These are phyloP conservation scores for Akanthomyces dipterigenus DNA, from an alignment of 2,329 filamentous ascomycete species.

Conservation along the genomic window DNA sequence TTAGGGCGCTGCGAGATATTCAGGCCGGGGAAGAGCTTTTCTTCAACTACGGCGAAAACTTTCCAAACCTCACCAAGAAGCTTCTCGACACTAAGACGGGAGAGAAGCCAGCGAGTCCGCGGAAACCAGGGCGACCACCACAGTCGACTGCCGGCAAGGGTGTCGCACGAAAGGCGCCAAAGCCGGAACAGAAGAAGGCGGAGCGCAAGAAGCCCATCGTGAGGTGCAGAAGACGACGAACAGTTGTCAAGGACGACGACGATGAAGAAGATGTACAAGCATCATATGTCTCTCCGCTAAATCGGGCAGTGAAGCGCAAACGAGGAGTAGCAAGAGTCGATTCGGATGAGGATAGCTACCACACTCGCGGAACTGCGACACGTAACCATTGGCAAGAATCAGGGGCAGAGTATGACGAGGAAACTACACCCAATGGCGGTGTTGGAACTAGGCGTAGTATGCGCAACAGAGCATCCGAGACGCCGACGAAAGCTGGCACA, in stretches of 20 bases:
- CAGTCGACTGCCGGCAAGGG: conserved; percentile 15
- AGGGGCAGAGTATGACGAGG: conserved; percentile 15
- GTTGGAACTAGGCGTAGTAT: not conserved
- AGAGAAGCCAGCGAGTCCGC: conserved; percentile 22
- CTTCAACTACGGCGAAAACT: conserved; percentile 72
- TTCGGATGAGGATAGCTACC: conserved; percentile 3
- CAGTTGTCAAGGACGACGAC: not conserved
- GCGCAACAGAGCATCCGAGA: conserved; percentile 18
- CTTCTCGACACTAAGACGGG: conserved; percentile 32
- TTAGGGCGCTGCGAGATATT: conserved; percentile 62
- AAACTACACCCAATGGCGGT: conserved; percentile 10
- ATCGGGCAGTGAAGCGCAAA: conserved; percentile 7
- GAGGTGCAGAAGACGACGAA: conserved; percentile 19
- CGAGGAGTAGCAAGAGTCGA: not conserved
- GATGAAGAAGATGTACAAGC: not conserved
- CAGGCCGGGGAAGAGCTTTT: conserved; percentile 68
- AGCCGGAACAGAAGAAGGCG: conserved; percentile 19
- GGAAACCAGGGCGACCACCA: conserved; percentile 17
- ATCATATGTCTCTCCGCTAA: not conserved
- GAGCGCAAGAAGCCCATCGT: conserved; percentile 15
- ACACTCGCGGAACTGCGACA: not conserved
- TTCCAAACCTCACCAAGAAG: conserved; percentile 50
- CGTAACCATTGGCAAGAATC: conserved; percentile 7
- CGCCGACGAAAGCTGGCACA: conserved; percentile 16
- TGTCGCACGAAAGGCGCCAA: conserved; percentile 20